A percentile compares a stretch with the other conserved stretches of the same genome.
phyloP scores from a whole-genome alignment of 768 basidiomycete species.

The Suillus alpinus region DNA sequence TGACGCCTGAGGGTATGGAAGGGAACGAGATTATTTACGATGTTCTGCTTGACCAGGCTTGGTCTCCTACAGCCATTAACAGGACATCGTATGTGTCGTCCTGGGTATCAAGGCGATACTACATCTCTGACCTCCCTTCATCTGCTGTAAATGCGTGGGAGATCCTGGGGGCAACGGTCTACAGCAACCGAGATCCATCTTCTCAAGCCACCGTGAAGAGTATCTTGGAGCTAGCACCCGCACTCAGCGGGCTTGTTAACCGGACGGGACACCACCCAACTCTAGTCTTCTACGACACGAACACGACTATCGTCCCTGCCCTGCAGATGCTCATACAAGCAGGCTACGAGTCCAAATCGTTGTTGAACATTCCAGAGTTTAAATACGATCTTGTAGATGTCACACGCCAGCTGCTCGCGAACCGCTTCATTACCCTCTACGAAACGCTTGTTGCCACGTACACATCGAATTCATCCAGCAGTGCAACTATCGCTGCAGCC shows the following conservation, averaged over 20 bases:
- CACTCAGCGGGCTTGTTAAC: conserved; percentile 31
- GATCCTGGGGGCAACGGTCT: conserved; percentile 36
- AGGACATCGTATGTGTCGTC: conserved; percentile 29
- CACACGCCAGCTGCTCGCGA: conserved; percentile 37
- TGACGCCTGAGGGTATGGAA: conserved; percentile 39
- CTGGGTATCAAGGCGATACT: conserved; percentile 37
- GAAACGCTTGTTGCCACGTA: conserved; percentile 27
- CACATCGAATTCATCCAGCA: conserved; percentile 19
- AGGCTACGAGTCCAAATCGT: conserved; percentile 12
- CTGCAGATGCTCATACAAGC: conserved; percentile 61
- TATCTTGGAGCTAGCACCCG: conserved; percentile 36
- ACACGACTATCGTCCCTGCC: conserved; percentile 68
- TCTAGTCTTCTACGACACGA: conserved; percentile 35
- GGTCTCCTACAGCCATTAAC: conserved; percentile 34
- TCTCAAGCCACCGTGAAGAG: conserved; percentile 36
- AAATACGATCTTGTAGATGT: conserved; percentile 38
- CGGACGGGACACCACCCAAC: conserved; percentile 33
- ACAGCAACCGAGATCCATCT: conserved; percentile 33
- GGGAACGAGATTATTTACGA: conserved; percentile 45
- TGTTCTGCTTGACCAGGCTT: conserved; percentile 39
- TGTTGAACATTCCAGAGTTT: conserved; percentile 32
- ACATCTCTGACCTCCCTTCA: conserved; percentile 22
- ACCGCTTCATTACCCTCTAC: conserved; percentile 36
- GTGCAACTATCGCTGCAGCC: conserved; percentile 19
- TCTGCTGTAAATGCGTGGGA: conserved; percentile 33